Conservation (phyloP, 305 asterid genomes). For the Fraxinus ornus region DNA sequence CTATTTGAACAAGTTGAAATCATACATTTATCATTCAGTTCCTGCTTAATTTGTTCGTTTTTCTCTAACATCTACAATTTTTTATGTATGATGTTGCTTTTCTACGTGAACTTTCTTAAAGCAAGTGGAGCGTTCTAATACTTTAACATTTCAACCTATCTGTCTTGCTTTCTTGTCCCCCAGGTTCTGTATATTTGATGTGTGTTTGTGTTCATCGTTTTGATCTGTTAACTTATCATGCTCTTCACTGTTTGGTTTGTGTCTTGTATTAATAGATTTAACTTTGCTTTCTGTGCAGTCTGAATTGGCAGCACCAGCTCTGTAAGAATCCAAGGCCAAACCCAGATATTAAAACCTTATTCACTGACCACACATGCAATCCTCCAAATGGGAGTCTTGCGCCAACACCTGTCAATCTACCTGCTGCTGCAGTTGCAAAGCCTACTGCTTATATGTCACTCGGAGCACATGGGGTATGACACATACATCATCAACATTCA, state of each 20-base stretch:
- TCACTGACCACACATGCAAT: slow-evolving; percentile 73
- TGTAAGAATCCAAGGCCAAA: slow-evolving; percentile 91
- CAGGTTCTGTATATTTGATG: neutral
- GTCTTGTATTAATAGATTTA: slow-evolving; percentile 1
- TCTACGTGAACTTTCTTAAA: neutral
- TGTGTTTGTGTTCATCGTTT: neutral
- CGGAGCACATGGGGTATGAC: slow-evolving; percentile 82
- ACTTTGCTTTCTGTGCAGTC: slow-evolving; percentile 45
- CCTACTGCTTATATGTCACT: slow-evolving; percentile 67
- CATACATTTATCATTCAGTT: neutral
- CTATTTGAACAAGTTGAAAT: neutral
- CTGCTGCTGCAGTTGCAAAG: slow-evolving; percentile 67
- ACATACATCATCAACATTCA: slow-evolving; percentile 4
- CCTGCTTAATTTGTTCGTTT: neutral
- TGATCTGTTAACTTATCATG: neutral
- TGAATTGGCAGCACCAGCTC: slow-evolving; percentile 98
- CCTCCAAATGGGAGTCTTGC: slow-evolving; percentile 86
- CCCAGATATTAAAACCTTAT: slow-evolving; percentile 89
- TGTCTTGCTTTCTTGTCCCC: neutral
- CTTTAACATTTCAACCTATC: neutral
- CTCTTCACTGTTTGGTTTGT: neutral
- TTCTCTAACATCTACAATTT: neutral
- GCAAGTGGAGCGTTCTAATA: neutral
- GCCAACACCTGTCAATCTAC: slow-evolving; percentile 73
- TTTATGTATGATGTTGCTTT: neutral